Evolutionary conservation across 1,139 yeast genomes (phyloP).

Genomic region (Pichia sp.): DNA sequence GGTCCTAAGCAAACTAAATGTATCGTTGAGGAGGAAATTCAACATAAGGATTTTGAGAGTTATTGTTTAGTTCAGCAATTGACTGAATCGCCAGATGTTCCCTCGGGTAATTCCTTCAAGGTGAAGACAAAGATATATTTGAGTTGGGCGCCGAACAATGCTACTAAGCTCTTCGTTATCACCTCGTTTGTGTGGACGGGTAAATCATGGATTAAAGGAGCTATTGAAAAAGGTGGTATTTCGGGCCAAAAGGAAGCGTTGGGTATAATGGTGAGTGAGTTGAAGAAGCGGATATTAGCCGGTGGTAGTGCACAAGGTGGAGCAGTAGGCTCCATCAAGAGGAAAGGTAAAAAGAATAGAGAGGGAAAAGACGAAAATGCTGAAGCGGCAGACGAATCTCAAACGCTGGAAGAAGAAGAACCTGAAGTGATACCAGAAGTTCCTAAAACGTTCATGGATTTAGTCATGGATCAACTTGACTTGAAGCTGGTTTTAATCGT

Average conservation of each 20-base stretch:
- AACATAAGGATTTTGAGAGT: conserved; percentile 53
- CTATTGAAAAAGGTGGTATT: conserved; percentile 85
- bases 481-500: conserved; percentile 18
- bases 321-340: conserved; percentile 6
- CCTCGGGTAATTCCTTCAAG: conserved; percentile 79
- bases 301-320: conserved; percentile 15
- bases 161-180: conserved; percentile 54
- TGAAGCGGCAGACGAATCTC: conserved; percentile 15
- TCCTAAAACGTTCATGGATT: conserved; percentile 12
- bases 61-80: conserved; percentile 54
- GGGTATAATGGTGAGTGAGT: conserved; percentile 49
- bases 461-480: conserved; percentile 17
- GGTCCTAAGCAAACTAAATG: conserved; percentile 96
- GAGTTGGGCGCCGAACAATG: conserved; percentile 71
- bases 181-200: conserved; percentile 84
- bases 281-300: conserved; percentile 39
- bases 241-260: conserved; percentile 82
- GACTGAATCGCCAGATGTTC: conserved; percentile 90
- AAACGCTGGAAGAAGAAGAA: not conserved
- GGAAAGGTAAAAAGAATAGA: conserved; percentile 8
- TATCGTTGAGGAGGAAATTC: conserved; percentile 62
- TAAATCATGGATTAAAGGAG: conserved; percentile 88
- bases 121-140: conserved; percentile 62
- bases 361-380: conserved; percentile 17
- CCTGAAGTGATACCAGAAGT: no score